These are phyloP conservation scores for Coffea humblotiana DNA, from an alignment of 305 asterid species.

Conservation along the genomic window DNA sequence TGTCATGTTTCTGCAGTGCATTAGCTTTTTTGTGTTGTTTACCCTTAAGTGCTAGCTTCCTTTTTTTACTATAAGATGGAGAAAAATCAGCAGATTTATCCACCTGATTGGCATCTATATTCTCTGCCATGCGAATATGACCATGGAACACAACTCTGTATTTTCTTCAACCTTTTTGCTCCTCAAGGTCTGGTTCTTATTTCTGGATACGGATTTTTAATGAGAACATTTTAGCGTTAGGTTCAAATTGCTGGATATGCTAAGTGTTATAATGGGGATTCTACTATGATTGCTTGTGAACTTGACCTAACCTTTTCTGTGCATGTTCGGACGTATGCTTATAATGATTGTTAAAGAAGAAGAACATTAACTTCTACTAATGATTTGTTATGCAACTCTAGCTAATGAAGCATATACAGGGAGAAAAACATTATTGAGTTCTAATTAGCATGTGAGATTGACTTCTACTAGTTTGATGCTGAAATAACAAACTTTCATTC, in stretches of 20 bases:
- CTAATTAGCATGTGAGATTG: not conserved
- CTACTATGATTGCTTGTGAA: not conserved
- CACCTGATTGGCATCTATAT: not conserved
- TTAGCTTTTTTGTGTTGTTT: not conserved
- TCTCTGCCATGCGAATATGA: not conserved
- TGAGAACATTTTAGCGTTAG: not conserved
- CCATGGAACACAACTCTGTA: not conserved
- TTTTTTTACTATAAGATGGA: not conserved
- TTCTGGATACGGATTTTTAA: not conserved
- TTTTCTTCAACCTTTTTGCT: not conserved
- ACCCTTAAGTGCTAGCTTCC: not conserved
- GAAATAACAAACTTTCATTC: not conserved
- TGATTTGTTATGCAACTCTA: not conserved
- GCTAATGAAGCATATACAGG: not conserved
- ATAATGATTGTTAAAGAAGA: not conserved
- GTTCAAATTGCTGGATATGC: not conserved
- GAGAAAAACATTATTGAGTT: no score
- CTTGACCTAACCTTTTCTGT: not conserved
- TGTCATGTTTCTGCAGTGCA: no score
- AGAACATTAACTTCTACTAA: not conserved
- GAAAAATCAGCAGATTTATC: not conserved
- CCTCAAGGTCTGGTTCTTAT: not conserved
- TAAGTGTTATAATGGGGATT: not conserved
- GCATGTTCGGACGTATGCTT: not conserved
- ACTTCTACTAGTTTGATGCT: not conserved